Base-by-base conservation (phyloP, 1,284 basidiomycete genomes). In the Pseudozyma sp. region DNA sequence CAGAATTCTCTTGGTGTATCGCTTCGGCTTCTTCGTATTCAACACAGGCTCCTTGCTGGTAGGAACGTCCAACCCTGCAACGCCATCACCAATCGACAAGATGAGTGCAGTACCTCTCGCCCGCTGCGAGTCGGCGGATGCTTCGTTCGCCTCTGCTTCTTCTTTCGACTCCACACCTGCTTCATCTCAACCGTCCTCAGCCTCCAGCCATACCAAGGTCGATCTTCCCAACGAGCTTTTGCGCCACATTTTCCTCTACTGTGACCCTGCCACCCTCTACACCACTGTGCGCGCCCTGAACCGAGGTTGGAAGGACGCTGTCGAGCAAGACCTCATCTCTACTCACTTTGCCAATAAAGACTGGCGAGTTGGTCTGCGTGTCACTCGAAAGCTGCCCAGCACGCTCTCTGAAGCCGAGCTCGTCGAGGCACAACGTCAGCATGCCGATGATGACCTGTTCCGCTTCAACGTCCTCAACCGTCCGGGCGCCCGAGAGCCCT, bases 181-280 rank as follows among this genome's bases (percentile, higher is more conserved):
- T 36, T 58, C 61, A 12, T 65, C 68, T 9, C 61, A 70, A 1
- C 54, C 68, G 10, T 69, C 71, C 6, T 66, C 65, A 0, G 61
- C 54, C 25, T 19, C 71, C 42, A 59, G 58, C 11, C 55, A 62
- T 48, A 36, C 48, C 52, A 61, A 59, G 9, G 18, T 38, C 5
- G 43, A 69, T 7, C 78, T 82, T 4, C 80, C 80, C 34, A 66
- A 66, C 67, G 80, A 82, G 58, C 38, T 82, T 9, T 70, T 81
- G n/a, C 65, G 73, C 36, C 61, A 66, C 59, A 81, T 82, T 52
- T 82, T 82, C 64, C 68, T 79, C 18, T 76, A 78, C 31, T 75
- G 78, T 54, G 80, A 82, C 40, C 80, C 80, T 14, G 76, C 78
- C 31, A 79, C 79, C 18, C 78, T 82, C 51, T 80, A 76, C 68